A percentile compares a stretch with the other conserved stretches of the same genome.
phyloP scores from a whole-genome alignment of 306 rosid genomes.

The Rosa chinensis region DNA sequence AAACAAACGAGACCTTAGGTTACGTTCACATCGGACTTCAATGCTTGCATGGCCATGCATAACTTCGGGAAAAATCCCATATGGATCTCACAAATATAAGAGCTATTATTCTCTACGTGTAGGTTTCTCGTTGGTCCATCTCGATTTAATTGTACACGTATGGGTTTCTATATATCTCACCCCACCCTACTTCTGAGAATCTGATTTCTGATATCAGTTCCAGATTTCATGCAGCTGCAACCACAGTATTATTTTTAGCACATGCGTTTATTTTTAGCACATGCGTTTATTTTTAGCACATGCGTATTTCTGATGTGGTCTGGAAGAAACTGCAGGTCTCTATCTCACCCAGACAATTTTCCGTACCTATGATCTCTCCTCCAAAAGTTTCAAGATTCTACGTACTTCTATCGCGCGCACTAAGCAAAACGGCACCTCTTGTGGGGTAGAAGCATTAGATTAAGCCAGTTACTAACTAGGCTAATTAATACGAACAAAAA shows the following conservation, averaged over 20 bases:
- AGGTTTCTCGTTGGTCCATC: conserved; percentile 24
- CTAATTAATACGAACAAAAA: conserved; percentile 3
- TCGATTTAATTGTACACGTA: conserved; percentile 33
- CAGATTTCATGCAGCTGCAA: background rate
- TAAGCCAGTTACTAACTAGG: background rate
- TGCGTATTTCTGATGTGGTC: background rate
- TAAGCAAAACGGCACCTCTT: background rate
- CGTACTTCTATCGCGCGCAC: background rate
- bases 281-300: background rate
- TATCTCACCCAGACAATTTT: background rate
- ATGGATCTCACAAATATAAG: conserved; percentile 27
- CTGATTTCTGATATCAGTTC: background rate
- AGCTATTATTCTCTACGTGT: conserved; percentile 21
- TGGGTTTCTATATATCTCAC: conserved; percentile 7
- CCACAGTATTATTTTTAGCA: background rate
- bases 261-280: background rate
- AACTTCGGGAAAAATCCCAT: conserved; percentile 23
- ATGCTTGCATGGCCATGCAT: conserved; percentile 47
- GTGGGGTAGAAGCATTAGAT: background rate
- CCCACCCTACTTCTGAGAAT: background rate
- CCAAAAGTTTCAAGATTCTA: background rate
- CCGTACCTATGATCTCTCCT: background rate
- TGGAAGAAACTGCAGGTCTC: background rate
- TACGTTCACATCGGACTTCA: conserved; percentile 34
- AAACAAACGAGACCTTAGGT: conserved; percentile 23